Evolutionary conservation across 176 grass and related monocot species (phyloP), one percentile per base, ranked within the genome.

Genomic region (Triticum urartu): DNA sequence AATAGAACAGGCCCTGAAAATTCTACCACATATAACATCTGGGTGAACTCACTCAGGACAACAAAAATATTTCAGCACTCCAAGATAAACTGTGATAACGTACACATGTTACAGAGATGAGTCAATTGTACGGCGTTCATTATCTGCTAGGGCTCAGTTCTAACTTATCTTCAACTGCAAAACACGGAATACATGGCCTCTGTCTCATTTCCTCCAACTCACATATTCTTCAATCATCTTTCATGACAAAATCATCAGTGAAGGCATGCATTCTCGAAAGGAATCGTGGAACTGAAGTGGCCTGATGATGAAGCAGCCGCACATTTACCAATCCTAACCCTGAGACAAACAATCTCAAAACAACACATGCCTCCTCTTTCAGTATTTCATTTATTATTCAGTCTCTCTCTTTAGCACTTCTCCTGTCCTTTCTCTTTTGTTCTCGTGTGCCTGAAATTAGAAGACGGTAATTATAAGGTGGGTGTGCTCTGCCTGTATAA

Each of bases 381-480:
- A 25, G 38, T 11, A 8, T 36, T 35, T 52, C 40, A 56, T 30
- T 5, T 26, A 64, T 8, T 7, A 50, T 72, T 82, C 66, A 86
- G 12, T 71, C 28, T 42, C 86, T 90, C 81, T 77, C 91, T 86
- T 95, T 91, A 17, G 89, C 89, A 64, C 79, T 91, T 91, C 85
- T 92, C 80, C 45, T 95, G 7, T 84, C 78, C 9, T 89, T 88
- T 89, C 91, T 91, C 72, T 93, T 89, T 85, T 92, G 87, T 80
- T 98, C 93, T 7, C 62, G 95, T 47, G 83, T 81, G 63, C 87
- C 95, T 98, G 64, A 39, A 60, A 71, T 79, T 69, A 3, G 14
- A 64, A 79, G 54, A 10, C 10, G 58, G 22, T 69, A 70, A 25
- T 77, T 35, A 39, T 10, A 25, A 9, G 59, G 6, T 58, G 12